Conservation (phyloP, 2,329 filamentous ascomycete genomes). For the Hymenoscyphus infarciens region DNA sequence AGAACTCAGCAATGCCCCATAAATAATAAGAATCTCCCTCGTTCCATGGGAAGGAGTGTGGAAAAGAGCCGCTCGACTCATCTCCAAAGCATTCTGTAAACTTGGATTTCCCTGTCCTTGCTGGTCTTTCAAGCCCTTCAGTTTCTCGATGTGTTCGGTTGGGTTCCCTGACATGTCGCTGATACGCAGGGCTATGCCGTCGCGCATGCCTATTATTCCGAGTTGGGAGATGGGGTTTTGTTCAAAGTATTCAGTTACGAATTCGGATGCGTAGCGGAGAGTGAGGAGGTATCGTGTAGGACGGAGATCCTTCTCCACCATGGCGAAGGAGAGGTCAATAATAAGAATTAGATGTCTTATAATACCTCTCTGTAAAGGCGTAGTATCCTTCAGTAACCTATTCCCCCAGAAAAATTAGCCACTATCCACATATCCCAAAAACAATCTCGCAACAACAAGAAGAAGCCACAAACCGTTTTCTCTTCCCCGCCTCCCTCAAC, state of each 20-base stretch:
- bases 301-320: slow-evolving; percentile 91
- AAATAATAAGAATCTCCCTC: slow-evolving; percentile 85
- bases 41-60: slow-evolving; percentile 93
- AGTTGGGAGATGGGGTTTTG: slow-evolving; percentile 98
- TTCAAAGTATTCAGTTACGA: slow-evolving; percentile 93
- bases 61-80: slow-evolving; percentile 88
- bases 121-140: slow-evolving; percentile 62
- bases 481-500: slow-evolving; percentile 76
- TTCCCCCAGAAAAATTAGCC: slow-evolving; percentile 23
- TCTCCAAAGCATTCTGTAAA: slow-evolving; percentile 92
- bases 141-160: slow-evolving; percentile 75
- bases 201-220: slow-evolving; percentile 87
- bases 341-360: slow-evolving; percentile 94
- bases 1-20: slow-evolving; percentile 83
- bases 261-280: slow-evolving; percentile 78
- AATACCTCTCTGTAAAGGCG: slow-evolving; percentile 90
- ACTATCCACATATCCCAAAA: not conserved
- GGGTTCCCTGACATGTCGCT: slow-evolving; percentile 92
- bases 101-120: slow-evolving; percentile 74
- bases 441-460: not conserved
- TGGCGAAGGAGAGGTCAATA: slow-evolving; percentile 87
- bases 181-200: slow-evolving; percentile 80
- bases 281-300: slow-evolving; percentile 82
- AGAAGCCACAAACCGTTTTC: slow-evolving; percentile 54
- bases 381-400: slow-evolving; percentile 86